Conservation (phyloP, 2,329 filamentous ascomycete species). For the Atkinsonella texensis region DNA sequence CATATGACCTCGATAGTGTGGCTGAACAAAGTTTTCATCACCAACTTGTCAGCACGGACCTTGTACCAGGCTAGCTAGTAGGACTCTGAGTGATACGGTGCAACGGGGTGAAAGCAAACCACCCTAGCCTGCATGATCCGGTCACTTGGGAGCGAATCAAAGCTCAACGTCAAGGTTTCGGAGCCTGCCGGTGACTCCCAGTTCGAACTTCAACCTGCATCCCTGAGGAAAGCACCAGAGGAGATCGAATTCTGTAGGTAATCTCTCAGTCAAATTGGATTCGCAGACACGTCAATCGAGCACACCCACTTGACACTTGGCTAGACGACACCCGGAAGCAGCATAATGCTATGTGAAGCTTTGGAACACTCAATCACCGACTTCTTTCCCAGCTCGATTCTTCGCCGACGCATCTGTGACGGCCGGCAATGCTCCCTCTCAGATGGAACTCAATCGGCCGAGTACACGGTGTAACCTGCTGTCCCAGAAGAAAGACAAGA, state of each 20-base stretch:
- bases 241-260: background rate
- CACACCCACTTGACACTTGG: too few relatives aligned
- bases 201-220: background rate
- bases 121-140: background rate
- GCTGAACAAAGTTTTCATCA: background rate
- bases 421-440: background rate
- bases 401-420: too few relatives aligned
- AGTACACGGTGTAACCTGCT: background rate
- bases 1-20: background rate
- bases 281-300: too few relatives aligned
- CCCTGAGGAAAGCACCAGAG: background rate
- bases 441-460: background rate
- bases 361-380: too few relatives aligned
- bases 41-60: background rate
- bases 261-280: background rate
- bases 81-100: background rate
- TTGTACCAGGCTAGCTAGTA: background rate
- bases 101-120: background rate
- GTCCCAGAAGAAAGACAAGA: background rate
- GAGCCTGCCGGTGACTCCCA: background rate
- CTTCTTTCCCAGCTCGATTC: too few relatives aligned
- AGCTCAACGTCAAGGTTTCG: background rate
- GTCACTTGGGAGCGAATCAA: background rate
- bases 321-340: too few relatives aligned
- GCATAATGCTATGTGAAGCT: too few relatives aligned